Evolutionary conservation across 345 rosid genomes (phyloP).

Genomic region (Lepidium africanum): DNA sequence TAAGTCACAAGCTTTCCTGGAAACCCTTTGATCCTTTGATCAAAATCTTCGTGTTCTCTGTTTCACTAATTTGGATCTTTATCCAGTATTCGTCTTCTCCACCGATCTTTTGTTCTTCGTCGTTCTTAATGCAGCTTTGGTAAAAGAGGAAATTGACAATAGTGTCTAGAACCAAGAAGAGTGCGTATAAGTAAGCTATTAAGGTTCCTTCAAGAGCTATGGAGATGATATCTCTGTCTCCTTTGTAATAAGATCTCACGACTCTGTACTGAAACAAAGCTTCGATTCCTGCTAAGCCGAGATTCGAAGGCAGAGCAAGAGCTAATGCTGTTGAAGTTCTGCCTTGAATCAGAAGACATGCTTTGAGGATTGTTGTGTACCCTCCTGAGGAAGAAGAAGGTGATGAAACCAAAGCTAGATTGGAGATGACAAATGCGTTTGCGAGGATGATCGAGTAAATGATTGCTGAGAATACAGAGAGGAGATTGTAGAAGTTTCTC

Average conservation of each 20-base stretch:
- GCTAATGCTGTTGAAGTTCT: slow-evolving; percentile 61
- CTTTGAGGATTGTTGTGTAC: slow-evolving; percentile 48
- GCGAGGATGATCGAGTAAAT: slow-evolving; percentile 60
- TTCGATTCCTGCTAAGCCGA: slow-evolving; percentile 59
- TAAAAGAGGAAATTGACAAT: slow-evolving; percentile 48
- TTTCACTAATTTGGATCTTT: slow-evolving; percentile 35
- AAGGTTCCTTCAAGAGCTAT: slow-evolving; percentile 45
- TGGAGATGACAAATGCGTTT: slow-evolving; percentile 51
- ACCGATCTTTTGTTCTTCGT: slow-evolving; percentile 10
- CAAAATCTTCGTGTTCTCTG: slow-evolving; percentile 11
- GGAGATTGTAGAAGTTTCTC: slow-evolving; percentile 24
- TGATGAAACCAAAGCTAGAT: slow-evolving; percentile 50
- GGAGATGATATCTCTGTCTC: slow-evolving; percentile 12
- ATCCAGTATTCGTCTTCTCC: slow-evolving; percentile 24
- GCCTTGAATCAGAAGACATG: slow-evolving; percentile 51
- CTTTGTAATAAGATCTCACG: slow-evolving; percentile 24
- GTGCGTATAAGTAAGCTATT: slow-evolving; percentile 68
- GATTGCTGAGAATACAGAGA: slow-evolving; percentile 51
- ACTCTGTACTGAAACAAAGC: slow-evolving; percentile 66
- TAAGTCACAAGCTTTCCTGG: slow-evolving; percentile 28
- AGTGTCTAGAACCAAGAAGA: slow-evolving; percentile 60
- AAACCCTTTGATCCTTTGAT: slow-evolving; percentile 13
- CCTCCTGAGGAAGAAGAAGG: slow-evolving; percentile 41
- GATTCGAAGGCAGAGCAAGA: slow-evolving; percentile 51
- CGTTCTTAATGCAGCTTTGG: slow-evolving; percentile 42